These are phyloP conservation scores for Leucaena leucocephala DNA, from an alignment of 306 rosid species.

Conservation along the genomic window DNA sequence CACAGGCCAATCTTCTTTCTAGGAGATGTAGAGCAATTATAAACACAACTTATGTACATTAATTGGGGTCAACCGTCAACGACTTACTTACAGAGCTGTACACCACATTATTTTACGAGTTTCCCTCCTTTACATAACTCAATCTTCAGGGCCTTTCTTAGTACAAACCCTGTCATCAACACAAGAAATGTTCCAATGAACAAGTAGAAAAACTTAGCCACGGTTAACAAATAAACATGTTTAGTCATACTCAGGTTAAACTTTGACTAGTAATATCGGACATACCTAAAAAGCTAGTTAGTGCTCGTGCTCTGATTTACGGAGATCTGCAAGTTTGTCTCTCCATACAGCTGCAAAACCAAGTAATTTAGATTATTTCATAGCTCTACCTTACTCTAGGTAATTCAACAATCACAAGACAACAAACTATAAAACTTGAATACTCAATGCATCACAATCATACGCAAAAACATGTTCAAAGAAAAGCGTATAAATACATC, in stretches of 20 bases:
- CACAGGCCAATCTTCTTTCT: slow-evolving; percentile 8
- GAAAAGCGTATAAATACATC: not conserved
- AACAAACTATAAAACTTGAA: not conserved
- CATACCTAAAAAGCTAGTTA: slow-evolving; percentile 48
- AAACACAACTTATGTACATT: slow-evolving; percentile 43
- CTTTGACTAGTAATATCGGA: slow-evolving; percentile 10
- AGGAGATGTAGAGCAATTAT: slow-evolving; percentile 28
- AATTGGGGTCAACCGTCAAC: slow-evolving; percentile 29
- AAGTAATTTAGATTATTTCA: slow-evolving; percentile 27
- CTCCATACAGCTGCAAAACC: slow-evolving; percentile 85
- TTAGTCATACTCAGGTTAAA: slow-evolving; percentile 14
- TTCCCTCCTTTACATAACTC: slow-evolving; percentile 34
- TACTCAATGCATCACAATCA: slow-evolving; percentile 28
- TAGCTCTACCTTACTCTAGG: slow-evolving; percentile 21
- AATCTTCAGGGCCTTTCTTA: slow-evolving; percentile 22
- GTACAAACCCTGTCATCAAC: slow-evolving; percentile 37
- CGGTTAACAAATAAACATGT: not conserved
- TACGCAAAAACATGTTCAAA: not conserved
- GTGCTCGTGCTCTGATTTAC: slow-evolving; percentile 59
- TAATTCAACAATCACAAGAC: slow-evolving; percentile 21
- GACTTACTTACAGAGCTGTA: slow-evolving; percentile 49
- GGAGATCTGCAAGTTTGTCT: slow-evolving; percentile 72
- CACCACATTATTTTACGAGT: slow-evolving; percentile 30
- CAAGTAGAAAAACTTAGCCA: slow-evolving; percentile 26
- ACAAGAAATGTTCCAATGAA: slow-evolving; percentile 29